Base-by-base conservation (phyloP, 495 filamentous ascomycete genomes). In the Chaetomium fimeti region DNA sequence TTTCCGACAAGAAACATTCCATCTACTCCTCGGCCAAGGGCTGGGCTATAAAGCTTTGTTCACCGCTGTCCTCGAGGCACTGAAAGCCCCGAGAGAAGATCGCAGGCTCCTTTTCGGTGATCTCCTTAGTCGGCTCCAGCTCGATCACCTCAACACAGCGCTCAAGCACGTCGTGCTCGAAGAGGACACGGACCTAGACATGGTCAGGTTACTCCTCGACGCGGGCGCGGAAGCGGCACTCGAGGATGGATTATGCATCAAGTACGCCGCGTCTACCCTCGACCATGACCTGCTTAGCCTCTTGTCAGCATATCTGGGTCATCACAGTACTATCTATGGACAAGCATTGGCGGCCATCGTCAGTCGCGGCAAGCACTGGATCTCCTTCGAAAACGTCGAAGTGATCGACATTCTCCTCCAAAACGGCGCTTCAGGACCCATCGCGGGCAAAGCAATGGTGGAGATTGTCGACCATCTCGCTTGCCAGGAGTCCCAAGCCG, bases 401-500 rank as follows among this genome's bases (percentile, higher is more conserved):
- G 60, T 78, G 18, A 66, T 77, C 20, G 71, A 71, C 15, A 69
- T 74, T 27, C 68, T 80, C 1, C 70, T 81, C 3, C 70, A 74
- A 27, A 67, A 75, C 24, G 78, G 78, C 16, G 78, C 78, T 12
- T 69, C 71, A 0, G 68, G 72, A 0, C 69, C 69, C 25, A 69
- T 69, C 11, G 70, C 77, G 6, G 71, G 70, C 63, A 67, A 68
- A 24, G 78, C 77, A 3, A 70, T 81, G 53, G 67, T 78, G 0
- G 69, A 78, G 22, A 71, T 79, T 2, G 69, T 79, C 4, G 68
- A 78, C 32, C 63, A 74, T 16, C 61, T 75, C 7, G 71, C 67
- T 8, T 71, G 74, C 55, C 57, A 69, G 22, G 59, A 69, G 16
- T 52, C 69, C 1, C 63, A 68, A 20, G 66, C 61, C 6, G 56